Evolutionary conservation across 768 basidiomycete genomes (phyloP).

Genomic region (Rhodotorula taiwanensis): DNA sequence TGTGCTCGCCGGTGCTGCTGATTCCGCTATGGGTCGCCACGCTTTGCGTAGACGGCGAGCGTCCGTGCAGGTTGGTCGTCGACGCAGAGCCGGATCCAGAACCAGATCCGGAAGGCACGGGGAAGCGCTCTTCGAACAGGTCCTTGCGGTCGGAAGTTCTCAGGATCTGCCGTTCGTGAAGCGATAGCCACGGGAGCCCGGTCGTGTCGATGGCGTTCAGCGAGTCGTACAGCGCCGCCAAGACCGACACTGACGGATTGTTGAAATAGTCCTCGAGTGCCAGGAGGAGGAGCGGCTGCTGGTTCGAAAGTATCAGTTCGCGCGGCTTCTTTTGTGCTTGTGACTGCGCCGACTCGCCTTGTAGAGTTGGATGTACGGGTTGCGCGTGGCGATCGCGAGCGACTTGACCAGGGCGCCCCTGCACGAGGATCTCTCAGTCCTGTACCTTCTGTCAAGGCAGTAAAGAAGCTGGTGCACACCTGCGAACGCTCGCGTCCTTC

Average conservation of each 20-base stretch:
- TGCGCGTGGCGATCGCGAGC: conserved; percentile 83
- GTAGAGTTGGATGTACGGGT: conserved; percentile 93
- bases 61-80: too few relatives aligned
- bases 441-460: background rate
- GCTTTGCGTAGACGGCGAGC: too few relatives aligned
- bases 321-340: too few relatives aligned
- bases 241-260: conserved; percentile 79
- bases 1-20: too few relatives aligned
- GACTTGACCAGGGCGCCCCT: conserved; percentile 94
- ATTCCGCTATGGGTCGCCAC: too few relatives aligned
- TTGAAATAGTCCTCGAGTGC: conserved; percentile 92
- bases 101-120: too few relatives aligned
- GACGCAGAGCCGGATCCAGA: too few relatives aligned
- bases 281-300: conserved; percentile 83
- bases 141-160: conserved; percentile 85
- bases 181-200: conserved; percentile 67
- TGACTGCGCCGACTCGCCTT: conserved; percentile 59
- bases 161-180: conserved; percentile 80
- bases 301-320: background rate
- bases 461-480: conserved; percentile 53
- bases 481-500: conserved; percentile 71
- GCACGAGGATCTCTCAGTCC: background rate
- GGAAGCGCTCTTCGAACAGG: conserved; percentile 79
- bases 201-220: conserved; percentile 78
- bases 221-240: conserved; percentile 81